Evolutionary conservation across 169 alveolate species (phyloP).

Genomic region (Cryptosporidium ryanae): DNA sequence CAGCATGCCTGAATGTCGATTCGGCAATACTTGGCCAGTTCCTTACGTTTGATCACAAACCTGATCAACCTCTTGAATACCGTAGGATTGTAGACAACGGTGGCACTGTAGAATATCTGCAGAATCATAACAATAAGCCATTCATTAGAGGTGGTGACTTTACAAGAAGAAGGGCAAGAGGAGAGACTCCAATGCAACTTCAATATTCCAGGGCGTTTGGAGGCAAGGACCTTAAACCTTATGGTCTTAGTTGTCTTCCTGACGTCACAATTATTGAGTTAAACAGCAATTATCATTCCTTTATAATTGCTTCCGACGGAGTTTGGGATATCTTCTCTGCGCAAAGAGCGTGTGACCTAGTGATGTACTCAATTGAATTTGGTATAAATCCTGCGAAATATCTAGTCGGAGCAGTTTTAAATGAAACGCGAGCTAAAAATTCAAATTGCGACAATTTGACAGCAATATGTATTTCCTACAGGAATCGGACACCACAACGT

Average conservation of each 20-base stretch:
- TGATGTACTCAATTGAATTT: slow-evolving; percentile 29
- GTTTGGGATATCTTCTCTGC: slow-evolving; percentile 83
- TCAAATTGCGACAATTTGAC: slow-evolving; percentile 79
- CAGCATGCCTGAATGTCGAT: slow-evolving; percentile 13
- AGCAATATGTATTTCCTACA: slow-evolving; percentile 44
- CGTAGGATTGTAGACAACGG: slow-evolving; percentile 76
- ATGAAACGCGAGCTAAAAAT: slow-evolving; percentile 56
- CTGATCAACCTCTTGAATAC: slow-evolving; percentile 80
- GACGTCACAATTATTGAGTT: slow-evolving; percentile 77
- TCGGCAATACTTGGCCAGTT: slow-evolving; percentile 74
- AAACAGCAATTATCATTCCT: slow-evolving; percentile 74
- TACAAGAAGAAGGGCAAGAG: slow-evolving; percentile 81
- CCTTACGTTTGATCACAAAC: slow-evolving; percentile 84
- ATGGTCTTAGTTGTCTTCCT: slow-evolving; percentile 82
- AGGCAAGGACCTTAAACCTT: slow-evolving; percentile 84
- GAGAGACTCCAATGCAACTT: slow-evolving; percentile 88
- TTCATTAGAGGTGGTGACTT: slow-evolving; percentile 87
- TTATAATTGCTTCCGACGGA: slow-evolving; percentile 85
- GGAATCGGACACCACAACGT: too few species aligned
- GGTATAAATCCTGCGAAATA: slow-evolving; percentile 79
- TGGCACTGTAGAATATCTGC: slow-evolving; percentile 73
- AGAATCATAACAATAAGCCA: slow-evolving; percentile 84
- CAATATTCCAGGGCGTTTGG: slow-evolving; percentile 86
- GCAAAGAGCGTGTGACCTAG: slow-evolving; percentile 71
- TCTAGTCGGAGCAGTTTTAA: slow-evolving; percentile 76